Evolutionary conservation across 768 basidiomycete genomes (phyloP).

Genomic region (Baorangia bicolor): DNA sequence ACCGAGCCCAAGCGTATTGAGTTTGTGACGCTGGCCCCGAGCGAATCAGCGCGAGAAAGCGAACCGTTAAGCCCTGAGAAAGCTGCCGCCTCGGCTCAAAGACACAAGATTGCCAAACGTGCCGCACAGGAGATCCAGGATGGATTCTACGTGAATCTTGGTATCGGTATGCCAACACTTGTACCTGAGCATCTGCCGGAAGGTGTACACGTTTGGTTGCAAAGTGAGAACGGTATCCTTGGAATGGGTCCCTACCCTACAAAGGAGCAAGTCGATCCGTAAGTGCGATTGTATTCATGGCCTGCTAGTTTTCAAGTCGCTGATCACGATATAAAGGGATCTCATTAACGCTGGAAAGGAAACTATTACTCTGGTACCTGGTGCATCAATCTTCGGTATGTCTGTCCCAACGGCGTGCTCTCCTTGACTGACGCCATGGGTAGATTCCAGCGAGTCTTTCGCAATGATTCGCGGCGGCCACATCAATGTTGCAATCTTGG

Average conservation of each 20-base stretch:
- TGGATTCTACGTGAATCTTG: constrained; percentile 85
- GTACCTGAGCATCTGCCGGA: constrained; percentile 76
- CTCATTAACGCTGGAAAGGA: constrained; percentile 95
- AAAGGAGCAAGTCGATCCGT: constrained; percentile 77
- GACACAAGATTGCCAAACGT: constrained; percentile 78
- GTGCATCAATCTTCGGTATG: constrained; percentile 87
- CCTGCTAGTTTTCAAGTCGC: background rate
- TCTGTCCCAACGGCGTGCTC: background rate
- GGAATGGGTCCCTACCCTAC: constrained; percentile 92
- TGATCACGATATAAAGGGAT: constrained; percentile 49
- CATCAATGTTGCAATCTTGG: constrained; percentile 90
- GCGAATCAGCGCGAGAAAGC: constrained; percentile 31
- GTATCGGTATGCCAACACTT: constrained; percentile 90
- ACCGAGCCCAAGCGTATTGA: constrained; percentile 79
- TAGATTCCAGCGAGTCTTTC: constrained; percentile 88
- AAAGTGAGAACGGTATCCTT: constrained; percentile 89
- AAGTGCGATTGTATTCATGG: constrained; percentile 31
- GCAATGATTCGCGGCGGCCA: constrained; percentile 98
- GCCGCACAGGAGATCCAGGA: constrained; percentile 89
- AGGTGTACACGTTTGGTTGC: constrained; percentile 81
- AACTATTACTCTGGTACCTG: constrained; percentile 88
- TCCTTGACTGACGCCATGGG: background rate
- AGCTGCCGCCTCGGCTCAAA: constrained; percentile 50
- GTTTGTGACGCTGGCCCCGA: constrained; percentile 63
- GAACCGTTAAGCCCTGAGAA: constrained; percentile 45